Base-by-base conservation (phyloP, 129 eudicot genomes). In the Dittrichia graveolens region DNA sequence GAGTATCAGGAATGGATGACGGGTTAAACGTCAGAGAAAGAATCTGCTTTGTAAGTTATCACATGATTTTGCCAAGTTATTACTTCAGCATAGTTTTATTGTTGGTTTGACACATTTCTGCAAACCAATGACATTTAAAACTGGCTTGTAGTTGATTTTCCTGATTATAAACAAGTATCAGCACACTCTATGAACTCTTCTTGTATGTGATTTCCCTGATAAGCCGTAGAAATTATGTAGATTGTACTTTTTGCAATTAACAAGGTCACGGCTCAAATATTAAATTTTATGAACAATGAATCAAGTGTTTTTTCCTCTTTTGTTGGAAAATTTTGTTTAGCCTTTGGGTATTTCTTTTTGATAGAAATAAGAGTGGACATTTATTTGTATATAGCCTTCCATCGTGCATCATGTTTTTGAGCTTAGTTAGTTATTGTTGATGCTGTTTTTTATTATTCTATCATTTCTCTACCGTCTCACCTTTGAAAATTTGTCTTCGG, bases 1-100 rank as follows among this genome's bases (percentile, higher is more conserved):
- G 76, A 73, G 96, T 95, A 50, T 75, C 88, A 16, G 97, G 96
- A 74, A 95, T 95, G 99, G 97, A 95, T 78, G 99, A 95, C 39
- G 99, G 99, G 61, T 79, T 95, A 74, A 83, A 78, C 75, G 75
- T 88, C 53, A 95, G 90, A 78, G 99, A 90, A 69, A 83, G 97
- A 83, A 82, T 88, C 19, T 78, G 86, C 61, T 84, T 83, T 86
- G 96, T 94, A 82, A 88, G 97, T 84, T 65, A 65, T 61, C 52
- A 74, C 61, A 50, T 40, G 13, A 34, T 40, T 77, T 19, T 61
- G 10, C 49, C 38, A 77, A 77, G 54, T 24, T 57, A 42, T 15
- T 46, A 48, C 50, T 40, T 37, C 13, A 55, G 38, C 54, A 31
- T 52, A 42, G 57, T 42, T 63, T 35, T 5, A 61, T 7, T 41